These are phyloP conservation scores for Fusarium sp. DNA, from an alignment of 2,329 filamentous ascomycete species.

Conservation along the genomic window DNA sequence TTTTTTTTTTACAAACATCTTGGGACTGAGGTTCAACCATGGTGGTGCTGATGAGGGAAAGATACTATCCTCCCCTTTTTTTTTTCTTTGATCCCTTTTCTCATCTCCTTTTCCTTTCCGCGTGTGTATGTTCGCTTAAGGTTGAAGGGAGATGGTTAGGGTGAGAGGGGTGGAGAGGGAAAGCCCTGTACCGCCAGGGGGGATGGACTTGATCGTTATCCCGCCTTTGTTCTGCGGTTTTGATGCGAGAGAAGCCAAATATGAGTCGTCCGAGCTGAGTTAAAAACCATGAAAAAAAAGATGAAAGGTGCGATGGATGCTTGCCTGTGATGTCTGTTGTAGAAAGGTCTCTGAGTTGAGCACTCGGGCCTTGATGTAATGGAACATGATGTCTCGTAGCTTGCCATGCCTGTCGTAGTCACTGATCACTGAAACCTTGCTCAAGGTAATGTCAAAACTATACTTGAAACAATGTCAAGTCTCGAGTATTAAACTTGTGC, in stretches of 20 bases:
- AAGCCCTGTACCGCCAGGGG: slow-evolving; percentile 95
- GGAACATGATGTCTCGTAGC: background rate
- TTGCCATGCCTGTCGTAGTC: background rate
- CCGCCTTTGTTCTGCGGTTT: slow-evolving; percentile 59
- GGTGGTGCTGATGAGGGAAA: slow-evolving; percentile 98
- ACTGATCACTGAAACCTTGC: background rate
- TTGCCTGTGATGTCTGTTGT: background rate
- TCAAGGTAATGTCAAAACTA: background rate
- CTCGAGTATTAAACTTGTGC: background rate
- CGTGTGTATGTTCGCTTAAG: slow-evolving; percentile 22
- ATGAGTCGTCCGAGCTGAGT: slow-evolving; percentile 42
- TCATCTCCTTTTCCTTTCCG: slow-evolving; percentile 29
- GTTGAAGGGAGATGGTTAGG: background rate
- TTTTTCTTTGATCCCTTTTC: slow-evolving; percentile 42
- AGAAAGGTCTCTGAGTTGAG: background rate
- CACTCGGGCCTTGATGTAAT: background rate
- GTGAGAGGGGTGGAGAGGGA: slow-evolving; percentile 74
- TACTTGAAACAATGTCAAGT: background rate
- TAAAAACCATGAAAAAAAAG: slow-evolving; percentile 35
- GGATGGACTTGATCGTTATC: slow-evolving; percentile 92
- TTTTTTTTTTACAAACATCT: slow-evolving; percentile 25
- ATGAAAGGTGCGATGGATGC: slow-evolving; percentile 30
- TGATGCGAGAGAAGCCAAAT: slow-evolving; percentile 46
- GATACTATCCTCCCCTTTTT: slow-evolving; percentile 75
- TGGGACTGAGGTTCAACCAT: slow-evolving; percentile 64